Conservation (phyloP, 2,329 filamentous ascomycete species). For the Fusarium keratoplasticum region DNA sequence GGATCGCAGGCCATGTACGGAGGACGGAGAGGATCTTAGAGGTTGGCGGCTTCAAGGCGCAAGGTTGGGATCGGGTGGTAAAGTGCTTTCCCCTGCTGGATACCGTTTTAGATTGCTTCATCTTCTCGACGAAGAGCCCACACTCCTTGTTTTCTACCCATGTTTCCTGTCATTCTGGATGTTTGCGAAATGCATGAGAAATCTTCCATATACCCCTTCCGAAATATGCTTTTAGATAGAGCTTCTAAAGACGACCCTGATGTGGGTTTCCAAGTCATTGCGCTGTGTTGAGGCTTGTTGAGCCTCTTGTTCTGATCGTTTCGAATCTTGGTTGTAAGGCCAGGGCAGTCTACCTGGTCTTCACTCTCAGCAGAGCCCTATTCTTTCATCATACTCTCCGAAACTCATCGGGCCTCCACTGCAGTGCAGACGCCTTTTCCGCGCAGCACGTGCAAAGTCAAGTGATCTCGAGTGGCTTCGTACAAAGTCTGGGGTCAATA, state of each 20-base stretch:
- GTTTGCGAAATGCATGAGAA: constrained; percentile 28
- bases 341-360: not conserved
- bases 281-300: not conserved
- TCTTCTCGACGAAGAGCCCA: constrained; percentile 50
- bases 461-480: constrained; percentile 38
- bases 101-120: constrained; percentile 47
- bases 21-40: constrained; percentile 37
- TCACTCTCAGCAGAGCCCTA: not conserved
- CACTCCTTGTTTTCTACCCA: constrained; percentile 34
- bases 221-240: constrained; percentile 26
- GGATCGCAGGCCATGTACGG: constrained; percentile 36
- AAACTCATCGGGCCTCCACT: not conserved
- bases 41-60: constrained; percentile 4
- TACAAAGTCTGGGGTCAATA: constrained; percentile 25
- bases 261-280: not conserved
- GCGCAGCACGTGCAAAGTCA: constrained; percentile 31
- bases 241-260: constrained; percentile 11
- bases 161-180: constrained; percentile 10
- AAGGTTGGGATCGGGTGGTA: constrained; percentile 9
- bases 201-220: constrained; percentile 39
- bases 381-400: not conserved
- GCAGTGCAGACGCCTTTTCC: not conserved
- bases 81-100: constrained; percentile 18
- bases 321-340: not conserved
- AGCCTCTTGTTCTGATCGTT: not conserved